A percentile compares a stretch with the other conserved stretches of the same genome.
phyloP scores from a whole-genome alignment of 2,329 filamentous ascomycete species.

The Colletotrichum euphorbiae region DNA sequence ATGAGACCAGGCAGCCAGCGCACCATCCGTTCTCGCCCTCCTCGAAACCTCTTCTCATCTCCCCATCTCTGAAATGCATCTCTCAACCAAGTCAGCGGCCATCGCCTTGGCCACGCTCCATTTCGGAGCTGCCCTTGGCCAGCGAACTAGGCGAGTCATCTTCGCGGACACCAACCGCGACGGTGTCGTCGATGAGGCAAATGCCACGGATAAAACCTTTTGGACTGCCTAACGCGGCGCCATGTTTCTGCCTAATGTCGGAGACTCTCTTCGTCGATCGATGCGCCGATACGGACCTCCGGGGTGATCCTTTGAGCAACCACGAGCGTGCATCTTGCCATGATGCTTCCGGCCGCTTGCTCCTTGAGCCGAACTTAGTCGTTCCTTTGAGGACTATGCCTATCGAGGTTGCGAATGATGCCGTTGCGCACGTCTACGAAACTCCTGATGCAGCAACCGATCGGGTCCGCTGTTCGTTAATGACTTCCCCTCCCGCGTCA shows the following conservation, averaged over 20 bases:
- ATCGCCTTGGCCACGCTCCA: conserved; percentile 3
- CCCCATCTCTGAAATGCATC: neutral
- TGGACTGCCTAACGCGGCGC: conserved; percentile 46
- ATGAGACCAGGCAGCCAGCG: neutral
- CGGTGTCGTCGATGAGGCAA: conserved; percentile 46
- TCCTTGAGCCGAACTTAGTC: conserved; percentile 46
- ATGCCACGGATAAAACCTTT: conserved; percentile 42
- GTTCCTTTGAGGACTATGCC: conserved; percentile 51
- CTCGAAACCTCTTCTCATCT: neutral
- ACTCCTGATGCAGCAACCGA: conserved; percentile 16
- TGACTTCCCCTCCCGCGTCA: neutral
- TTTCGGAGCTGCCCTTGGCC: conserved; percentile 1
- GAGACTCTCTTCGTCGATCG: conserved; percentile 48
- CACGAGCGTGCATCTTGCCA: conserved; percentile 48
- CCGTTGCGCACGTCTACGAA: conserved; percentile 40
- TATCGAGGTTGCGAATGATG: conserved; percentile 39
- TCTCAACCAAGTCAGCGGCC: neutral
- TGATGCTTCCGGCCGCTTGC: conserved; percentile 51
- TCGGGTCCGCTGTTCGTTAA: conserved; percentile 46
- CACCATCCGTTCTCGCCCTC: neutral
- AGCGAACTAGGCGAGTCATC: conserved; percentile 39
- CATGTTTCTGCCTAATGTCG: conserved; percentile 53
- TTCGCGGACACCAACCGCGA: conserved; percentile 54
- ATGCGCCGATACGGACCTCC: conserved; percentile 43
- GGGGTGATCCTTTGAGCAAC: conserved; percentile 39